Evolutionary conservation across 1,284 basidiomycete genomes (phyloP), one percentile per base, ranked within the genome.

Genomic region (Leccinum proliferum): DNA sequence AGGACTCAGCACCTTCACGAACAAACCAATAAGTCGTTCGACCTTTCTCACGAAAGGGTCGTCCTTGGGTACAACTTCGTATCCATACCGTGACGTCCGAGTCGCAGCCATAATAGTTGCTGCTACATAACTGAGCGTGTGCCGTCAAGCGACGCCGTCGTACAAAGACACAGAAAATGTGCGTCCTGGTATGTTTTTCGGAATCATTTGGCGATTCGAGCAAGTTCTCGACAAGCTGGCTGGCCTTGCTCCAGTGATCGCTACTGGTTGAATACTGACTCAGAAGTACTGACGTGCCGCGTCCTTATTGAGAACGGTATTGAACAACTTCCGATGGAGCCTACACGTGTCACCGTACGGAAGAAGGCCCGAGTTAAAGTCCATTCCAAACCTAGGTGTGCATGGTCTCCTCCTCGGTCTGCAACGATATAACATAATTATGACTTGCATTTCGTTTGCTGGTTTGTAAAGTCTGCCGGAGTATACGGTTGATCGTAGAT

Each of bases 401-500:
- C n/a, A 25, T 29, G 12, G 1, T 5, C 18, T 9, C 37, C 29
- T 29, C 29, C n/a, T 8, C n/a, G 3, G 55, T 18, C 46, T 18
- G 46, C 46, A 41, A n/a, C 5, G 8, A 55, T 6, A 3, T 15
- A 41, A 29, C 32, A 32, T 1, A 34, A 50, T 41, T 25, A 25
- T 11, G 14, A 63, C 69, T 8, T 29, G 68, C 74, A 61, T 15
- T 53, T 69, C 11, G 53, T 61, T 72, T 2, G 65, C 65, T 1
- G 62, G 62, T 32, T 70, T 46, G 55, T 66, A 25, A 5, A 78
- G 77, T 18, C 81, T 72, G 58, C 75, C 75, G 2, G 77, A 80
- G 66, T 82, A 83, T 12, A 75, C 72, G 1, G 66, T 50, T 1
- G 78, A 76, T 15, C 79, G 73, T 58, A 70, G 76, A 10, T 80